Percentiles rank a stretch among this genome's conserved stretches.
Conservation (phyloP, 805 yeast species). For the Metschnikowia picachoensis region DNA sequence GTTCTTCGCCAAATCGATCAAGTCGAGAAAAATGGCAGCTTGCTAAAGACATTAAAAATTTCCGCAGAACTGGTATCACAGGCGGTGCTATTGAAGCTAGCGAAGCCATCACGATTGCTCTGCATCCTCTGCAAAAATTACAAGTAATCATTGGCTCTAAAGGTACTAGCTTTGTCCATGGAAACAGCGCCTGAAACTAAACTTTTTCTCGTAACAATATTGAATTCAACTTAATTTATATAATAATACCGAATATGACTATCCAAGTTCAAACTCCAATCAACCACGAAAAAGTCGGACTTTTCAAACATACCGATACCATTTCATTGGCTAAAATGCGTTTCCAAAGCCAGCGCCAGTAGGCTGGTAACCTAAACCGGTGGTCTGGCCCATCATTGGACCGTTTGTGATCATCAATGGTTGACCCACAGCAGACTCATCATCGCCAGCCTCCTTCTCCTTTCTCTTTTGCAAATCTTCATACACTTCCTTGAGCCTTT, state of each 20-base stretch:
- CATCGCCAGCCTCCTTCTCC: constrained; percentile 48
- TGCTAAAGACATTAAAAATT: no score
- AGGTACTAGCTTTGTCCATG: not conserved
- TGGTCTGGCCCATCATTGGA: constrained; percentile 36
- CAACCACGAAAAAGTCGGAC: constrained; percentile 15
- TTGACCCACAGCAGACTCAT: constrained; percentile 53
- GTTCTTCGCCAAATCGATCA: no score
- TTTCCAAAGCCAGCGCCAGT: constrained; percentile 74
- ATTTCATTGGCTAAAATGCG: constrained; percentile 23
- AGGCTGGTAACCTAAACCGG: constrained; percentile 59
- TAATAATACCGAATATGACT: not conserved
- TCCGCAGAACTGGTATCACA: no score
- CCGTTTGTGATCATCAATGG: constrained; percentile 85
- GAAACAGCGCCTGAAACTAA: no score
- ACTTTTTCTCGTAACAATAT: not conserved
- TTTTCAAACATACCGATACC: not conserved
- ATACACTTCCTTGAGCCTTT: constrained; percentile 59
- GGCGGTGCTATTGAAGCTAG: no score
- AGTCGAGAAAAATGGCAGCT: no score
- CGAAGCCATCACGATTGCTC: no score
- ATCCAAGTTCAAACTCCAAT: constrained; percentile 4
- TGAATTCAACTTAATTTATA: not conserved
- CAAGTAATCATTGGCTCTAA: not conserved
- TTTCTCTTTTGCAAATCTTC: constrained; percentile 69
- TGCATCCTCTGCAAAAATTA: no score